Percentiles rank a stretch among this genome's conserved stretches.
These are phyloP conservation scores for Pyrenopolyporus hunteri DNA, from an alignment of 495 filamentous ascomycete genomes.

Conservation along the genomic window DNA sequence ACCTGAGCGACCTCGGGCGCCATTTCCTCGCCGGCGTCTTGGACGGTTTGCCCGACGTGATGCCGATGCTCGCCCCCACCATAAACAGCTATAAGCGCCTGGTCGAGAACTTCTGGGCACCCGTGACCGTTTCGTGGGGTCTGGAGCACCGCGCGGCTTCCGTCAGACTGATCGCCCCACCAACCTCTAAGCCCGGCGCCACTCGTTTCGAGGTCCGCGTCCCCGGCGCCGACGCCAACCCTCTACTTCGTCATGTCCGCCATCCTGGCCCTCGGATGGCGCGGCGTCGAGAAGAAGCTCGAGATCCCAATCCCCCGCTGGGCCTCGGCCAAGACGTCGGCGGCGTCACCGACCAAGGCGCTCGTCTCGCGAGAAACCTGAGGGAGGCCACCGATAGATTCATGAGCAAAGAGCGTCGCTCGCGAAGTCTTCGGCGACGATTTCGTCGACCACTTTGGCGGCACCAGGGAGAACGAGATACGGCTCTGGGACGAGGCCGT, in stretches of 20 bases:
- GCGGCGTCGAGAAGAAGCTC: conserved; percentile 88
- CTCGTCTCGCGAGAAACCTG: conserved; percentile 78
- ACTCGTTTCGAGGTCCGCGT: conserved; percentile 93
- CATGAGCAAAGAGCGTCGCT: conserved; percentile 76
- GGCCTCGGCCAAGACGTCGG: conserved; percentile 83
- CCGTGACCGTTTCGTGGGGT: conserved; percentile 96
- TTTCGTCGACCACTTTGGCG: conserved; percentile 94
- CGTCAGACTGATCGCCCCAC: conserved; percentile 86
- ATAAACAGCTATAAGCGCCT: conserved; percentile 97
- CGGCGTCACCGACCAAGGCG: conserved; percentile 66
- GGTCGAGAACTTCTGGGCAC: conserved; percentile 99
- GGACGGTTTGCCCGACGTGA: conserved; percentile 88
- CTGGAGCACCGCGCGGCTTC: conserved; percentile 93
- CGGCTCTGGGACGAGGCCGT: conserved; percentile 93
- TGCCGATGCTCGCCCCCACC: conserved; percentile 93
- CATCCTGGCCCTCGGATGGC: conserved; percentile 82
- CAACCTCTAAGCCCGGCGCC: conserved; percentile 78
- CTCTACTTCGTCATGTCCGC: conserved; percentile 87
- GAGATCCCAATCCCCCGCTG: conserved; percentile 82
- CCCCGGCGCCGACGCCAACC: conserved; percentile 88
- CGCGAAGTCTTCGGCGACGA: conserved; percentile 91
- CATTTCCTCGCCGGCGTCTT: conserved; percentile 92
- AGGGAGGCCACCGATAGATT: conserved; percentile 83
- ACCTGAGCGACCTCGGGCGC: conserved; percentile 87
- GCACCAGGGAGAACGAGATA: conserved; percentile 91